Evolutionary conservation across 2,329 filamentous ascomycete genomes (phyloP).

Genomic region (Coleophoma crateriformis): DNA sequence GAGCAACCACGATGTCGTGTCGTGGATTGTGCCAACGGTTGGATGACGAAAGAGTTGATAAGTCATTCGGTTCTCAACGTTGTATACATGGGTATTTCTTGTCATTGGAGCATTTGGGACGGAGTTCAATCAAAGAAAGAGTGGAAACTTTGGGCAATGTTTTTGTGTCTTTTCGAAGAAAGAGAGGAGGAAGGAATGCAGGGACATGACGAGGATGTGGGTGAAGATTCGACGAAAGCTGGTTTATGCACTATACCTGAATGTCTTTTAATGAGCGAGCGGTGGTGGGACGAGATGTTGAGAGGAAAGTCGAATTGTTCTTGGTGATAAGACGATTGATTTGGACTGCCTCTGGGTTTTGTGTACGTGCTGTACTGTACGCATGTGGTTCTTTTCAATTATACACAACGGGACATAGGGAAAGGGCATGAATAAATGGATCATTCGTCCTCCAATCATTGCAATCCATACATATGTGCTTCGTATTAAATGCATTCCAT

Average conservation of each 20-base stretch:
- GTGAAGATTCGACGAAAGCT: not conserved
- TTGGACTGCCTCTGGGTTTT: not conserved
- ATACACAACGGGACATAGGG: too few species aligned
- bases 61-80: too few species aligned
- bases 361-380: too few species aligned
- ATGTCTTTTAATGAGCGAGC: not conserved
- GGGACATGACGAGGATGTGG: not conserved
- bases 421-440: not conserved
- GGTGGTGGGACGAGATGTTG: not conserved
- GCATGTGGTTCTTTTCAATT: too few species aligned
- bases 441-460: not conserved
- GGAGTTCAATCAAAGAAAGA: constrained; percentile 6
- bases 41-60: too few species aligned
- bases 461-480: too few species aligned
- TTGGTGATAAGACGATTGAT: not conserved
- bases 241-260: not conserved
- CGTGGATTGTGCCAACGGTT: not conserved
- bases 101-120: constrained; percentile 10
- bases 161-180: not conserved
- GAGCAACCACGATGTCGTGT: constrained; percentile 1
- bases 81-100: constrained; percentile 13
- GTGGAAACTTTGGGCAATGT: not conserved
- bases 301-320: not conserved
- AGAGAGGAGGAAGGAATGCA: too few species aligned
- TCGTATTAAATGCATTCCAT: too few species aligned